Evolutionary conservation across 208 protist genomes (phyloP).

Genomic region (Crithidia acanthocephali): DNA sequence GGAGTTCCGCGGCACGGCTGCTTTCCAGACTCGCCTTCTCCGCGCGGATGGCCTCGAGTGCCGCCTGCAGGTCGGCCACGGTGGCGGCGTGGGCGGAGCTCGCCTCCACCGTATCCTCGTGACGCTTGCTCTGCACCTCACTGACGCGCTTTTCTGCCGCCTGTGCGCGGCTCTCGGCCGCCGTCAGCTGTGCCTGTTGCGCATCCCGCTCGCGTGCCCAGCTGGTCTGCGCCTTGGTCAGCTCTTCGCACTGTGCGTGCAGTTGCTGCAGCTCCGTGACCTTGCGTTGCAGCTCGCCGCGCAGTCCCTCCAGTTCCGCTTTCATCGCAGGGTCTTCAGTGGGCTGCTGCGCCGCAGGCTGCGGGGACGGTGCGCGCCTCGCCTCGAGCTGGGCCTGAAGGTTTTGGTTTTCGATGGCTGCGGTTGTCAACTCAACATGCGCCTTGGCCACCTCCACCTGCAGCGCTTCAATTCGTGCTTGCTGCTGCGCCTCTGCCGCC

Average conservation of each 20-base stretch:
- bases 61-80: neutral
- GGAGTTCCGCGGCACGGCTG: neutral
- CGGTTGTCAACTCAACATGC: neutral
- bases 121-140: neutral
- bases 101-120: neutral
- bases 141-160: neutral
- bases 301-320: neutral
- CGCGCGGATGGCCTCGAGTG: neutral
- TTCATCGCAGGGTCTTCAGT: neutral
- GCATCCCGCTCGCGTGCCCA: neutral
- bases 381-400: neutral
- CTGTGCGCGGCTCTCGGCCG: neutral
- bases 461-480: neutral
- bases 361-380: neutral
- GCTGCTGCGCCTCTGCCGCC: constrained; percentile 1
- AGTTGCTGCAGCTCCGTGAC: constrained; percentile 6
- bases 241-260: neutral
- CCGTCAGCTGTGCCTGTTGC: neutral
- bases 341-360: neutral
- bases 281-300: neutral
- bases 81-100: neutral
- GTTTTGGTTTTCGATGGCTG: neutral
- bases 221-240: neutral
- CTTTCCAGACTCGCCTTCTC: neutral
- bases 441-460: constrained; percentile 7